Conservation (phyloP, 1,284 basidiomycete genomes). For the Testicularia cyperi region DNA sequence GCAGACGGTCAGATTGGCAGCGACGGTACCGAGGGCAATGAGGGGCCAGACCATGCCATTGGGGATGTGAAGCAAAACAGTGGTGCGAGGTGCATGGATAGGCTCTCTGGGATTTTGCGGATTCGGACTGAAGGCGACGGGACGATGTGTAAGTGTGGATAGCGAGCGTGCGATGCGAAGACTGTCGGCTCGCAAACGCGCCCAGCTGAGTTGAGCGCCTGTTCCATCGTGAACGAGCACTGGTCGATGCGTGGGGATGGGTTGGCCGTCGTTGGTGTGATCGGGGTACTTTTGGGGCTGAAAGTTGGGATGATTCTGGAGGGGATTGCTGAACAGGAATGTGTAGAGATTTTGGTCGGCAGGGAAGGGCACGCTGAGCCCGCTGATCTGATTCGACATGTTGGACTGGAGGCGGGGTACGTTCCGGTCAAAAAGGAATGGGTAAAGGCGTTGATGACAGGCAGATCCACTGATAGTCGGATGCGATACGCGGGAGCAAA, state of each 20-base stretch:
- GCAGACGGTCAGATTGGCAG: constrained; percentile 52
- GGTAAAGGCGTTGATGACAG: not conserved
- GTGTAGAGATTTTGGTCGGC: constrained; percentile 27
- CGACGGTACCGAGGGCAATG: constrained; percentile 56
- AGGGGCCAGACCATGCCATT: constrained; percentile 60
- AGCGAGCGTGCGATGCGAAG: constrained; percentile 38
- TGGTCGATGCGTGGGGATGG: constrained; percentile 33
- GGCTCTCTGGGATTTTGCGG: constrained; percentile 11
- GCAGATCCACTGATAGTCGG: too few relatives aligned
- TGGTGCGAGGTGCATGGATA: constrained; percentile 45
- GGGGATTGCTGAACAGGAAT: constrained; percentile 41
- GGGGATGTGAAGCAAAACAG: constrained; percentile 60
- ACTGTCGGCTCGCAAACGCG: constrained; percentile 34
- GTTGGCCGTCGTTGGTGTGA: constrained; percentile 32
- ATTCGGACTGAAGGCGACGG: constrained; percentile 12
- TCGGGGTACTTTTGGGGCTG: constrained; percentile 14
- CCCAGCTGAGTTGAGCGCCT: constrained; percentile 33
- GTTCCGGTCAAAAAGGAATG: not conserved
- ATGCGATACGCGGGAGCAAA: too few relatives aligned
- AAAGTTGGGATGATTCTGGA: constrained; percentile 34
- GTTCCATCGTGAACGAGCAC: constrained; percentile 35
- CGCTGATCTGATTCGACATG: constrained; percentile 7
- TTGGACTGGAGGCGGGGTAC: too few relatives aligned
- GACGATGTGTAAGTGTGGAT: constrained; percentile 18
- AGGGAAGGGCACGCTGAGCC: constrained; percentile 21